Evolutionary conservation across 768 basidiomycete genomes (phyloP).

Genomic region (Lyophyllum atratum): DNA sequence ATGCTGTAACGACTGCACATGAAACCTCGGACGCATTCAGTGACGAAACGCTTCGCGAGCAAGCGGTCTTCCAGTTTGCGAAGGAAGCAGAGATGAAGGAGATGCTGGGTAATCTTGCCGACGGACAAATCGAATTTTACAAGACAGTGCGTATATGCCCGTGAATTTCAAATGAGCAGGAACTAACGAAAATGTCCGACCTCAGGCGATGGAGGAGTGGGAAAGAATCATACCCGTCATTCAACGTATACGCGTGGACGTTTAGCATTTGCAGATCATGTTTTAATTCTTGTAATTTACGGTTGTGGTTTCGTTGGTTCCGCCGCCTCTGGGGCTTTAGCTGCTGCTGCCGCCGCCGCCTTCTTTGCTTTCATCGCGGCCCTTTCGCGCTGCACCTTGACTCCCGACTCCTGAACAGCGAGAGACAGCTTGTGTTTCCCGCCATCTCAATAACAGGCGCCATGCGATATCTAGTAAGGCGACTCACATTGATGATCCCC

Average conservation of each 20-base stretch:
- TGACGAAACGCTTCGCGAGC: constrained; percentile 91
- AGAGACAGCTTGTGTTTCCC: constrained; percentile 57
- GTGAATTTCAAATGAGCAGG: not conserved
- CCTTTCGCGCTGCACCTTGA: constrained; percentile 53
- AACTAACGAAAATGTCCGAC: constrained; percentile 1
- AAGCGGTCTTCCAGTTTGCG: constrained; percentile 83
- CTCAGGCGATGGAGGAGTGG: constrained; percentile 95
- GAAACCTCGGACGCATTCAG: constrained; percentile 97
- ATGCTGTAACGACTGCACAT: constrained; percentile 92
- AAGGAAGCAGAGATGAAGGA: constrained; percentile 98
- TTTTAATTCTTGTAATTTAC: constrained; percentile 7
- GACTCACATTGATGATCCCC: constrained; percentile 73
- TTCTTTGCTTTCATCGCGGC: constrained; percentile 18
- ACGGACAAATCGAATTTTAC: constrained; percentile 95
- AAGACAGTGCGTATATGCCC: constrained; percentile 53
- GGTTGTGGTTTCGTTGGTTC: not conserved
- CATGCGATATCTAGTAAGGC: not conserved
- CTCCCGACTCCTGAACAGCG: constrained; percentile 78
- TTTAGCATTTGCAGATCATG: not conserved
- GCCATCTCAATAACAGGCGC: not conserved
- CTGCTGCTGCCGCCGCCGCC: not conserved
- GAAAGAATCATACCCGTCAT: constrained; percentile 92
- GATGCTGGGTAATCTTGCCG: constrained; percentile 84
- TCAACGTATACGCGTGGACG: constrained; percentile 82
- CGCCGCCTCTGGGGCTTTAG: not conserved